phyloP scores from a whole-genome alignment of 73 alveolate genomes.

The Tetrahymena borealis region DNA sequence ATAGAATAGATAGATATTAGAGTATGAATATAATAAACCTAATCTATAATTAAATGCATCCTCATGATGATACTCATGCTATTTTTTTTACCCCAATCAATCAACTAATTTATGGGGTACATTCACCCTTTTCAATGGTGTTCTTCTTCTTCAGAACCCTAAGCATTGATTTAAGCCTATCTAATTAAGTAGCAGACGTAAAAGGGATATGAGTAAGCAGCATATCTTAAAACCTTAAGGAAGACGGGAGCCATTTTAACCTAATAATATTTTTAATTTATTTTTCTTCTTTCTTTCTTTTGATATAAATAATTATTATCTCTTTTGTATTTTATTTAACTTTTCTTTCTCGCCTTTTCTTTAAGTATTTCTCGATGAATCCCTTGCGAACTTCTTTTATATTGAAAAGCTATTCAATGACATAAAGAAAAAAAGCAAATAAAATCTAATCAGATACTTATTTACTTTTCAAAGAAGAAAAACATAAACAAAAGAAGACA shows the following conservation, averaged over 20 bases:
- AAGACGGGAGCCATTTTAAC: constrained; percentile 4
- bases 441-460: too few relatives aligned
- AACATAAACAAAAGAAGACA: too few relatives aligned
- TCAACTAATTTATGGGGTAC: too few relatives aligned
- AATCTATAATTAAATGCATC: neutral
- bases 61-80: too few relatives aligned
- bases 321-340: neutral
- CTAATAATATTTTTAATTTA: neutral
- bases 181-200: neutral
- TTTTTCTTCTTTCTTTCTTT: neutral
- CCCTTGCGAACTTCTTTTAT: too few relatives aligned
- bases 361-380: neutral
- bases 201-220: neutral
- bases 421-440: too few relatives aligned
- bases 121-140: neutral
- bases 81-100: too few relatives aligned
- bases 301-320: neutral
- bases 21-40: neutral
- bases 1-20: neutral
- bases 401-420: too few relatives aligned
- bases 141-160: constrained; percentile 1
- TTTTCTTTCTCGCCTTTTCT: neutral
- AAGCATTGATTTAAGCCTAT: neutral
- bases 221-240: neutral
- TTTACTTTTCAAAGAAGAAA: too few relatives aligned